Base-by-base conservation (phyloP, 306 rosid genomes). In the Prunus kanzakura region DNA sequence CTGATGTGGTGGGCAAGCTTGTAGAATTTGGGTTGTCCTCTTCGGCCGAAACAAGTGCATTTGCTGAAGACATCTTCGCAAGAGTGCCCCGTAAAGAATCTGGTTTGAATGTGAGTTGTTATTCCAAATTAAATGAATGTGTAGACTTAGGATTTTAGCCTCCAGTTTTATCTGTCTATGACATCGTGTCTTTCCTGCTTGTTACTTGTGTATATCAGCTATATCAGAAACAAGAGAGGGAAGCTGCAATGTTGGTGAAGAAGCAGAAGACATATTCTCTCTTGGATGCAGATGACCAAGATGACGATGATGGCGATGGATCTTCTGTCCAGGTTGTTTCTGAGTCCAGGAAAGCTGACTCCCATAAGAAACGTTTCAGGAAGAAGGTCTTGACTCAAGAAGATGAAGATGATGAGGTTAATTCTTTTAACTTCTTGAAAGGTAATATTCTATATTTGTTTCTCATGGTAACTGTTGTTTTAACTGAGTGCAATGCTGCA, bases 201-300 rank as follows among this genome's bases (percentile, higher is more conserved):
- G 71, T 77, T 57, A 27, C 73, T 68, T 60, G 52, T 83, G 22
- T 79, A 3, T 76, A 58, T 82, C 87, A 94, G 98, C 81, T 64
- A 73, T 95, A 92, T 83, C 92, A 90, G 78, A 87, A 83, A 76
- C 96, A 95, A 82, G 99, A 92, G 83, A 88, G 89, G 83, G 97
- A 90, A 78, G 97, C 96, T 72, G 93, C 89, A 16, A 75, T 88
- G 88, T 73, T 95, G 83, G 97, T 68, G 22, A 89, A 78, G 76
- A 90, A 88, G 86, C 96, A 93, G 84, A 83, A 75, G 84, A 85
- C 96, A 25, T 95, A 89, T 67, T 71, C 93, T 69, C 75, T 92
- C 29, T 82, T 95, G 76, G 93, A 92, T 82, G 96, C 85, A 54
- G 96, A 89, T 76, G 97, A 85, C 2, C 84, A 87, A 1, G 88